phyloP scores from a whole-genome alignment of 2,329 filamentous ascomycete species.

The Botryotinia calthae region DNA sequence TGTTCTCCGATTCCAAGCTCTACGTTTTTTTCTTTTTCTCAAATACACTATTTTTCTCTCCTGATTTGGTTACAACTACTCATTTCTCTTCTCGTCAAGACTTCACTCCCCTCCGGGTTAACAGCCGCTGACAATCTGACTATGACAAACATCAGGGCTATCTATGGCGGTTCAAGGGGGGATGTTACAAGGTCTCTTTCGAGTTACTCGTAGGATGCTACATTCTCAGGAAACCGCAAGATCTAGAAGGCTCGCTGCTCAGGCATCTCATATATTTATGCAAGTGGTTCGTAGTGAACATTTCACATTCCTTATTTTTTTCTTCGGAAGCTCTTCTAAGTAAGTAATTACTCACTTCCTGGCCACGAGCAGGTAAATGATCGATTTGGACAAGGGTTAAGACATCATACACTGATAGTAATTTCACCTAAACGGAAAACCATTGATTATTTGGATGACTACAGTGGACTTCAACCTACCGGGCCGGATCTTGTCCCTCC shows the following conservation, averaged over 20 bases:
- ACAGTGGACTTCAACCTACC: background rate
- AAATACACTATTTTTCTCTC: background rate
- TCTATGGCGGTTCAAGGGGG: background rate
- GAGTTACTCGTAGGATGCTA: background rate
- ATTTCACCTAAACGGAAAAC: background rate
- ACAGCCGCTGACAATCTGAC: background rate
- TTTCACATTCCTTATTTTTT: background rate
- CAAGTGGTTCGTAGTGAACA: background rate
- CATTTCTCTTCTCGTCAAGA: background rate
- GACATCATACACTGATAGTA: background rate
- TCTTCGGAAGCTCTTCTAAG: background rate
- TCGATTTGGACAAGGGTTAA: background rate
- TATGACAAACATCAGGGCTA: background rate
- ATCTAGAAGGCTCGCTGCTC: background rate
- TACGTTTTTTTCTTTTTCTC: background rate
- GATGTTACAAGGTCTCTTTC: background rate
- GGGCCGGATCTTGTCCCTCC: too few species aligned
- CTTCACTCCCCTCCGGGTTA: background rate
- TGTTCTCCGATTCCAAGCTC: background rate
- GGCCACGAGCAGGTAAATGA: background rate
- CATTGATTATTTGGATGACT: background rate
- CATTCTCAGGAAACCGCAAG: background rate
- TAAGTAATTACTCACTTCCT: background rate
- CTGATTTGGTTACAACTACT: background rate
- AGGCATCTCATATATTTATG: background rate